A percentile compares a stretch with the other conserved stretches of the same genome.
Evolutionary conservation across 2,329 filamentous ascomycete species (phyloP).

Genomic region (Fusarium pseudocircinatum): DNA sequence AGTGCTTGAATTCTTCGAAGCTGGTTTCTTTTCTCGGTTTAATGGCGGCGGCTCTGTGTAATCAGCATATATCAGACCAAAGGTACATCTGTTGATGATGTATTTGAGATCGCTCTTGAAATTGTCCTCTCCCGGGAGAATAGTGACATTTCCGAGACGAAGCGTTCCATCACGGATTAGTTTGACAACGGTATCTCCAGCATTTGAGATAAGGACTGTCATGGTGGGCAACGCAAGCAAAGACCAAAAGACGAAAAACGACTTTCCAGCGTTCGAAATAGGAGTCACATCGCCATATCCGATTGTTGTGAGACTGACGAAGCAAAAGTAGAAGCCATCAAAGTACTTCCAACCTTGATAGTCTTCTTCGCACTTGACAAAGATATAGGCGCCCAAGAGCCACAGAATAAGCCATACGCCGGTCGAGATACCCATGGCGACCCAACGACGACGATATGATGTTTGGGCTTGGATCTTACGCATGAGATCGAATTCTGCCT

Average conservation of each 20-base stretch:
- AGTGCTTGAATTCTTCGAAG: not conserved
- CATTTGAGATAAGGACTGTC: slow-evolving; percentile 85
- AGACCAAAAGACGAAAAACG: slow-evolving; percentile 95
- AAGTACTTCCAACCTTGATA: slow-evolving; percentile 79
- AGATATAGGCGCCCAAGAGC: slow-evolving; percentile 82
- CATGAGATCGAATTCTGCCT: slow-evolving; percentile 82
- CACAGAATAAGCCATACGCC: slow-evolving; percentile 78
- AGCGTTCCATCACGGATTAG: slow-evolving; percentile 65
- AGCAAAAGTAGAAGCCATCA: slow-evolving; percentile 84
- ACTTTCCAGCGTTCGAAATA: slow-evolving; percentile 78
- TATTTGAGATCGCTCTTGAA: slow-evolving; percentile 58
- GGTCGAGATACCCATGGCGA: slow-evolving; percentile 73
- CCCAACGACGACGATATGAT: slow-evolving; percentile 75
- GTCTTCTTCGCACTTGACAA: slow-evolving; percentile 62
- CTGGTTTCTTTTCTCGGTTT: not conserved
- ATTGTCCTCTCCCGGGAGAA: slow-evolving; percentile 65
- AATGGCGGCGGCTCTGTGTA: slow-evolving; percentile 13
- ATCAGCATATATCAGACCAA: slow-evolving; percentile 53
- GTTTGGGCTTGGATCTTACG: slow-evolving; percentile 77
- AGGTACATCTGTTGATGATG: slow-evolving; percentile 54
- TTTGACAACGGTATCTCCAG: slow-evolving; percentile 84
- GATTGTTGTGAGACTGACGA: slow-evolving; percentile 83
- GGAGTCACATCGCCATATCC: slow-evolving; percentile 87
- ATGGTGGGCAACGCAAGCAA: slow-evolving; percentile 86
- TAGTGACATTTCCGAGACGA: slow-evolving; percentile 66